Percentiles rank a stretch among this genome's conserved stretches.
These are phyloP conservation scores for Gelatoporia subvermispora DNA, from an alignment of 768 basidiomycete genomes.

Conservation along the genomic window DNA sequence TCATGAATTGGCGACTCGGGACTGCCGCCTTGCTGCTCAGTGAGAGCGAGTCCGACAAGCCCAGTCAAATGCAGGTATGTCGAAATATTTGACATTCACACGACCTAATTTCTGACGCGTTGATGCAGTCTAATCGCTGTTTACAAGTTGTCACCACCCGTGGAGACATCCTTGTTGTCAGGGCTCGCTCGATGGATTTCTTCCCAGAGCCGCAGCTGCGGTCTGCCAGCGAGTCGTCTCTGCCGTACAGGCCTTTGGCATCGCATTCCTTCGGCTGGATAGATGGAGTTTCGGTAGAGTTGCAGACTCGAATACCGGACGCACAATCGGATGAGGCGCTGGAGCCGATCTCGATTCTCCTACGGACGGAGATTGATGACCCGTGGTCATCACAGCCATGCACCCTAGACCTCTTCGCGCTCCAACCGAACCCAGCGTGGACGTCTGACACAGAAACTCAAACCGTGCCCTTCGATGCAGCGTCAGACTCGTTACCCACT, in stretches of 20 bases:
- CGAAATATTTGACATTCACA: neutral
- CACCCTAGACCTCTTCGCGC: slow-evolving; percentile 47
- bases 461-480: neutral
- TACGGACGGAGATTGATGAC: slow-evolving; percentile 55
- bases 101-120: neutral
- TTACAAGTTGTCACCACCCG: slow-evolving; percentile 47
- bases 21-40: slow-evolving; percentile 44
- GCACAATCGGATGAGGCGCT: neutral
- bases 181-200: slow-evolving; percentile 53
- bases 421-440: slow-evolving; percentile 33
- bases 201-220: slow-evolving; percentile 45
- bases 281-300: slow-evolving; percentile 45
- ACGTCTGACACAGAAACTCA: neutral
- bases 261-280: slow-evolving; percentile 63
- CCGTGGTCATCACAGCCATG: slow-evolving; percentile 50
- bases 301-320: slow-evolving; percentile 9
- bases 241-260: slow-evolving; percentile 33
- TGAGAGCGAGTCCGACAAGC: slow-evolving; percentile 22
- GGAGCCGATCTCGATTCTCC: slow-evolving; percentile 41
- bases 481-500: neutral
- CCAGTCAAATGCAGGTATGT: slow-evolving; percentile 18
- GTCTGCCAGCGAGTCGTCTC: slow-evolving; percentile 10
- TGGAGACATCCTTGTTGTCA: slow-evolving; percentile 48
- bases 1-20: slow-evolving; percentile 51
- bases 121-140: slow-evolving; percentile 41